phyloP scores from a whole-genome alignment of 106 monocot genomes.

The Apostasia shenzhenica region DNA sequence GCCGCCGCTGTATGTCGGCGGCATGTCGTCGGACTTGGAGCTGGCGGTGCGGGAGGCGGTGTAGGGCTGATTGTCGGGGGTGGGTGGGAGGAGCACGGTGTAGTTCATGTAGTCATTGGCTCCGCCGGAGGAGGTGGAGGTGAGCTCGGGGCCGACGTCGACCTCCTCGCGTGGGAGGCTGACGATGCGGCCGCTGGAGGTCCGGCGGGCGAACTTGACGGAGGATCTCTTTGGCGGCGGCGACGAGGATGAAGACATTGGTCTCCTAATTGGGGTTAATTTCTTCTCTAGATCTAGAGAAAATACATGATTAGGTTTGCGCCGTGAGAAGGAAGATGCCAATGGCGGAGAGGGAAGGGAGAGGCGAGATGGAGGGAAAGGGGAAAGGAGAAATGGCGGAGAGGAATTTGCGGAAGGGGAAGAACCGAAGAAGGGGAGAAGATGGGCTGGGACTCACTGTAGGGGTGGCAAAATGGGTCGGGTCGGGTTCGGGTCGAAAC shows the following conservation, averaged over 20 bases:
- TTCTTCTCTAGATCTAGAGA: too few relatives aligned
- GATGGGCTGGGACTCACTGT: too few relatives aligned
- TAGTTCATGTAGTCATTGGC: constrained; percentile 59
- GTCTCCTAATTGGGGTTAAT: too few relatives aligned
- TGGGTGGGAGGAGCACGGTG: constrained; percentile 91
- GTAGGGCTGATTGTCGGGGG: constrained; percentile 85
- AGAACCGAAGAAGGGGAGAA: too few relatives aligned
- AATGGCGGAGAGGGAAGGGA: too few relatives aligned
- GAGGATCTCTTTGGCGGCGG: constrained; percentile 31
- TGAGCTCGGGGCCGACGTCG: constrained; percentile 46
- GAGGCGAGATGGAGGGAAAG: too few relatives aligned
- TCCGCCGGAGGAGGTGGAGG: constrained; percentile 41
- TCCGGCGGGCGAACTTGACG: constrained; percentile 58
- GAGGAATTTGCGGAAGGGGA: too few relatives aligned
- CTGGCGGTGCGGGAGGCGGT: constrained; percentile 6
- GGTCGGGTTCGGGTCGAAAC: too few relatives aligned
- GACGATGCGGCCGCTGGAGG: constrained; percentile 44
- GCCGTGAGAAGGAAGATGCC: too few relatives aligned
- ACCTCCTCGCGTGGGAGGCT: constrained; percentile 60
- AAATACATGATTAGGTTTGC: too few relatives aligned
- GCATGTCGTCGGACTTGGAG: constrained; percentile 19
- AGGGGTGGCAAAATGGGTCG: too few relatives aligned
- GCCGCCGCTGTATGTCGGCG: constrained; percentile 14
- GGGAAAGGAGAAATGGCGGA: too few relatives aligned
- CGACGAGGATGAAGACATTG: background rate